These are phyloP conservation scores for Thermothielavioides terrestris DNA, from an alignment of 495 filamentous ascomycete species.

Conservation along the genomic window DNA sequence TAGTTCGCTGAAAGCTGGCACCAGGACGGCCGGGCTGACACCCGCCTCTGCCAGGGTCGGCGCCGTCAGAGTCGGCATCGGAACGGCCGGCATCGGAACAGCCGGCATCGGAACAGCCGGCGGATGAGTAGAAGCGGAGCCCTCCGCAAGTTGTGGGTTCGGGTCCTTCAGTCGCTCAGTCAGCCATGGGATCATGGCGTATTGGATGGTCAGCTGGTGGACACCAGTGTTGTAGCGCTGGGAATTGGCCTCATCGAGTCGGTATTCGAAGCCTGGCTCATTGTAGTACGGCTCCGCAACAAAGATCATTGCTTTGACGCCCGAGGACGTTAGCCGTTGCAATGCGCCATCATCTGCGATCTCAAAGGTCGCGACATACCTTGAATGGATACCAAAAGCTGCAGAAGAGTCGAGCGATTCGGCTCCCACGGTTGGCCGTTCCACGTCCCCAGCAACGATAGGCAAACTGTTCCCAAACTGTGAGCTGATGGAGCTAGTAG, in stretches of 20 bases:
- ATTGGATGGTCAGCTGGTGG: slow-evolving; percentile 31
- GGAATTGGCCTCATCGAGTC: slow-evolving; percentile 13
- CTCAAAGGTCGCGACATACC: slow-evolving; percentile 11
- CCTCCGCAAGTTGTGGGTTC: too few species aligned
- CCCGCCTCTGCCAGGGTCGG: too few species aligned
- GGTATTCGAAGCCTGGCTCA: slow-evolving; percentile 42
- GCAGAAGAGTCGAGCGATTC: slow-evolving; percentile 45
- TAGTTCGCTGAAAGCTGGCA: too few species aligned
- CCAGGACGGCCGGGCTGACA: too few species aligned
- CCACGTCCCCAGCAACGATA: slow-evolving; percentile 55
- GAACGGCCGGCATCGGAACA: too few species aligned
- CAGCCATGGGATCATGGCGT: slow-evolving; percentile 45
- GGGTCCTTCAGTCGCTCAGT: slow-evolving; percentile 6
- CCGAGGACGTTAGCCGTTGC: background rate
- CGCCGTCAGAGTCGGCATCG: too few species aligned
- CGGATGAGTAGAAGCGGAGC: too few species aligned
- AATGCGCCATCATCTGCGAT: too few species aligned
- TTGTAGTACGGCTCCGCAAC: slow-evolving; percentile 50
- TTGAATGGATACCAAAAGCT: slow-evolving; percentile 54
- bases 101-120: too few species aligned
- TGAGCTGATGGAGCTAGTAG: background rate
- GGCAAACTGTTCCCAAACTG: slow-evolving; percentile 36
- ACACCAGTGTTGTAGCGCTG: slow-evolving; percentile 32
- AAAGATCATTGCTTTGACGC: slow-evolving; percentile 48
- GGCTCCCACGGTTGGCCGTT: slow-evolving; percentile 46